These are phyloP conservation scores for Arabis alpina DNA, from an alignment of 345 rosid species.

Conservation along the genomic window DNA sequence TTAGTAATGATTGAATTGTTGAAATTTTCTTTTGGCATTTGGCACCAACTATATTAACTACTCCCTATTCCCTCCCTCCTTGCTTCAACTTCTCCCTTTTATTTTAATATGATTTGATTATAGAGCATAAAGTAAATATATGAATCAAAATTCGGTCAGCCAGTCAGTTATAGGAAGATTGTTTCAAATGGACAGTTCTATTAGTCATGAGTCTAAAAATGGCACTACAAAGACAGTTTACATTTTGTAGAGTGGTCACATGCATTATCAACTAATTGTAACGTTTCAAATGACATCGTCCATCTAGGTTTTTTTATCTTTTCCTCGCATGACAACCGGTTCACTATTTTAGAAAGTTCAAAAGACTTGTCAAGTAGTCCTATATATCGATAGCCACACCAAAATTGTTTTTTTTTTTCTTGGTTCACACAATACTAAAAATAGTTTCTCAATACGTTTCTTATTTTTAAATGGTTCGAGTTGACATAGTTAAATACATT, in stretches of 20 bases:
- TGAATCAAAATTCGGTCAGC: constrained; percentile 12
- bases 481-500: background rate
- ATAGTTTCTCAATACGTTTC: too few relatives aligned
- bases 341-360: background rate
- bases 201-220: background rate
- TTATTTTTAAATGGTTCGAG: too few relatives aligned
- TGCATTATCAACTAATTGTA: background rate
- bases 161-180: background rate
- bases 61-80: constrained; percentile 16
- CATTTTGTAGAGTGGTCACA: background rate
- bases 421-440: too few relatives aligned
- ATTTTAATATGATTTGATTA: constrained; percentile 13
- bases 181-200: background rate
- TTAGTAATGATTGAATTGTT: constrained; percentile 38
- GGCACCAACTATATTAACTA: constrained; percentile 42
- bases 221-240: background rate
- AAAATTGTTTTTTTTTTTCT: background rate
- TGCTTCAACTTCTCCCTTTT: background rate
- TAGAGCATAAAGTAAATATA: constrained; percentile 7
- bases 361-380: too few relatives aligned
- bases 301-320: too few relatives aligned
- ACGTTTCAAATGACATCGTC: too few relatives aligned
- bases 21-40: constrained; percentile 37
- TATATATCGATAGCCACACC: background rate
- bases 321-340: background rate